Evolutionary conservation across 1,284 basidiomycete species (phyloP).

Genomic region (Porodaedalea pini): DNA sequence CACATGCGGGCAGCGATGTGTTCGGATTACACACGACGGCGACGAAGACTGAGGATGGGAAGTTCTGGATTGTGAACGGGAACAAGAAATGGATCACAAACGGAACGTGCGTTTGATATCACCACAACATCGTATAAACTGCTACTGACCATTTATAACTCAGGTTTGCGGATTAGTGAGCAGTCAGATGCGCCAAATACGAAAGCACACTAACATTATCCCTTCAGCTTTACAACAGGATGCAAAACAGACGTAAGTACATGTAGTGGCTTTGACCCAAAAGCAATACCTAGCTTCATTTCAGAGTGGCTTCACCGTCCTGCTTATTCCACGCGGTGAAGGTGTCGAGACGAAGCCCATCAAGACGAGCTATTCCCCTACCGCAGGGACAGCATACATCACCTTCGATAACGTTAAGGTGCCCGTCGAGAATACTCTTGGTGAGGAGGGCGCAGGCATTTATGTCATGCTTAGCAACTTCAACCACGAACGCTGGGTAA

Average conservation of each 20-base stretch:
- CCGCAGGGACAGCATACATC: slow-evolving; percentile 82
- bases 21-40: slow-evolving; percentile 81
- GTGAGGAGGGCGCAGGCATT: slow-evolving; percentile 79
- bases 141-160: background rate
- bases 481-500: slow-evolving; percentile 72
- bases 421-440: slow-evolving; percentile 83
- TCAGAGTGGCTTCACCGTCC: slow-evolving; percentile 79
- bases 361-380: slow-evolving; percentile 77
- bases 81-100: slow-evolving; percentile 83
- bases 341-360: slow-evolving; percentile 84
- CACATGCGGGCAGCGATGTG: slow-evolving; percentile 91
- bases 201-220: too few species aligned
- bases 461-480: slow-evolving; percentile 76
- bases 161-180: slow-evolving; percentile 35
- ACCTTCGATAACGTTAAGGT: slow-evolving; percentile 88
- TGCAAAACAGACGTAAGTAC: slow-evolving; percentile 52
- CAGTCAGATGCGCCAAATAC: too few species aligned
- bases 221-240: slow-evolving; percentile 56
- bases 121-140: background rate
- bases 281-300: slow-evolving; percentile 10
- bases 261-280: background rate
- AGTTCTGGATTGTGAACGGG: slow-evolving; percentile 82
- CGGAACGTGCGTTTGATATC: slow-evolving; percentile 49
- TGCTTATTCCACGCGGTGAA: slow-evolving; percentile 72
- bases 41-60: slow-evolving; percentile 79